These are phyloP conservation scores for Trichomonas vaginalis DNA, from an alignment of 208 protist species.

Conservation along the genomic window DNA sequence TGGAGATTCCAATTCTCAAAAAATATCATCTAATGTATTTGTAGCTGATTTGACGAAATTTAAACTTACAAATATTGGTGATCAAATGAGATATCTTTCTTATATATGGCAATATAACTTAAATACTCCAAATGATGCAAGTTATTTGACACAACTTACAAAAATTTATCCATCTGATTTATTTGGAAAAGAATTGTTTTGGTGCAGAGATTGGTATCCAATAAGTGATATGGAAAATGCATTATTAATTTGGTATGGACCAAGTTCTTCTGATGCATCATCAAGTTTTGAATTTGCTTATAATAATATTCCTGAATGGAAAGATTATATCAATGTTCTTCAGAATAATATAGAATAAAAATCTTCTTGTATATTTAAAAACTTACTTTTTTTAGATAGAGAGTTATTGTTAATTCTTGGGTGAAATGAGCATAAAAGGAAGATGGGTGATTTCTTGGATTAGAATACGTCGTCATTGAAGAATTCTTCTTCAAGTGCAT, in stretches of 20 bases:
- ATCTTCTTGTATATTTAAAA: too few relatives aligned
- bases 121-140: conserved; percentile 38
- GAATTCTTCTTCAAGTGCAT: too few relatives aligned
- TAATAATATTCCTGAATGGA: not conserved
- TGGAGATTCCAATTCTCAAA: conserved; percentile 28
- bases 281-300: conserved; percentile 36
- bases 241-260: conserved; percentile 50
- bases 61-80: conserved; percentile 28
- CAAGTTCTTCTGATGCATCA: conserved; percentile 46
- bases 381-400: too few relatives aligned
- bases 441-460: too few relatives aligned
- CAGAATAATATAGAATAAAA: too few relatives aligned
- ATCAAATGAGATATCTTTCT: conserved; percentile 38
- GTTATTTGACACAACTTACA: conserved; percentile 48
- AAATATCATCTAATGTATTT: conserved; percentile 46
- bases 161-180: conserved; percentile 37
- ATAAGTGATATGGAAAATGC: conserved; percentile 31
- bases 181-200: conserved; percentile 48
- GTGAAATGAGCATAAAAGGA: too few relatives aligned
- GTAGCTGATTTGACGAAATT: conserved; percentile 42
- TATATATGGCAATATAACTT: conserved; percentile 35
- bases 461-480: too few relatives aligned
- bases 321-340: not conserved
- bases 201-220: conserved; percentile 45
- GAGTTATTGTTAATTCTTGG: too few relatives aligned